Percentiles rank a stretch among this genome's conserved stretches.
These are phyloP conservation scores for Taxillus chinensis DNA, from an alignment of 164 flowering plant species.

Conservation along the genomic window DNA sequence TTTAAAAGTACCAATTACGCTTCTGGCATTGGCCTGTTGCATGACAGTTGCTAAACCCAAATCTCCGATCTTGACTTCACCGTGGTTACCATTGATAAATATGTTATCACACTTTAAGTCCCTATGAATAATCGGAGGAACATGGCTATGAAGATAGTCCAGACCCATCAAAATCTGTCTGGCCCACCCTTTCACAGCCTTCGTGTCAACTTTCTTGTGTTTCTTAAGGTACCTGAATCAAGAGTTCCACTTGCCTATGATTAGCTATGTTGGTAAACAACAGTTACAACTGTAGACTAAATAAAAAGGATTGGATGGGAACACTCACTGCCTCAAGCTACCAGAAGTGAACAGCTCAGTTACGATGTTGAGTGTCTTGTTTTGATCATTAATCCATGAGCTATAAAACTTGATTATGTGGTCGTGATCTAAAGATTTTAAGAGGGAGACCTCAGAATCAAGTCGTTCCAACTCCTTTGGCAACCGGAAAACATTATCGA, in stretches of 20 bases:
- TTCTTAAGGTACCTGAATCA: constrained; percentile 26
- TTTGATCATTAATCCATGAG: constrained; percentile 46
- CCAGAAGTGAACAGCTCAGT: constrained; percentile 57
- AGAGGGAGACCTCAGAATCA: constrained; percentile 31
- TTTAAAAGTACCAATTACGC: constrained; percentile 24
- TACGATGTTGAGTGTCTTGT: constrained; percentile 43
- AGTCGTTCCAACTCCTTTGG: constrained; percentile 25
- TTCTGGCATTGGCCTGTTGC: constrained; percentile 31
- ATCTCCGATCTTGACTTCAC: constrained; percentile 54
- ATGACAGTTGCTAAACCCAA: constrained; percentile 40
- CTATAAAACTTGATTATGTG: constrained; percentile 35
- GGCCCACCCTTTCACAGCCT: constrained; percentile 46
- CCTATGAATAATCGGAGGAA: constrained; percentile 41
- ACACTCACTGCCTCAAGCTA: constrained; percentile 34
- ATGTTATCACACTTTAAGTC: constrained; percentile 51
- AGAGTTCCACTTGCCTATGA: constrained; percentile 1
- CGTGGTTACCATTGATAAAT: constrained; percentile 36
- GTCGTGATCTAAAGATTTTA: constrained; percentile 33
- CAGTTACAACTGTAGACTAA: not conserved
- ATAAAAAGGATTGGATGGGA: not conserved
- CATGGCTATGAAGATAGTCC: constrained; percentile 37
- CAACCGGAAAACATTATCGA: constrained; percentile 26
- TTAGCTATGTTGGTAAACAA: not conserved
- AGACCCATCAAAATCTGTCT: constrained; percentile 46
- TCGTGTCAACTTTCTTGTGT: constrained; percentile 32